Evolutionary conservation across 225 moss, liverwort and hornwort species (phyloP).

Genomic region (Marchantia polymorpha): DNA sequence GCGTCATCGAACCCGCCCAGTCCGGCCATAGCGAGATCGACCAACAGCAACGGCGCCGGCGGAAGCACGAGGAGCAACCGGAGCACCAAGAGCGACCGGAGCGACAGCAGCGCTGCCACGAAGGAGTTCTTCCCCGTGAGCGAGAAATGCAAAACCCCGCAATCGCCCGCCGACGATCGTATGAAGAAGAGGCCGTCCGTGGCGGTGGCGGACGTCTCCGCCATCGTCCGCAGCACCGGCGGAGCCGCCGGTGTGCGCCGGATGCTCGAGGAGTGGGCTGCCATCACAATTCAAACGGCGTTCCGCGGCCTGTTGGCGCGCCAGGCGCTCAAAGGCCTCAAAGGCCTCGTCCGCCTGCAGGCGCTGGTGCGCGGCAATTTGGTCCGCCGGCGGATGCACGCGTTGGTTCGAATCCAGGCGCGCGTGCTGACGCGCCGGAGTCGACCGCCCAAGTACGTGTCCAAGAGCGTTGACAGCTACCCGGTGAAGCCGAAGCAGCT

Average conservation of each 20-base stretch:
- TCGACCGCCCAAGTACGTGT: slow-evolving; percentile 2
- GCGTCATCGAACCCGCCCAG: neutral
- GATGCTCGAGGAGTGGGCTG: slow-evolving; percentile 24
- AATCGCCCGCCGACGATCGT: neutral
- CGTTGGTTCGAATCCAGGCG: slow-evolving; percentile 10
- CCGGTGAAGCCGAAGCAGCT: neutral
- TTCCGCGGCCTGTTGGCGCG: slow-evolving; percentile 21
- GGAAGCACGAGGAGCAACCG: neutral
- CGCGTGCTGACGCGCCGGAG: neutral
- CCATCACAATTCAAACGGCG: slow-evolving; percentile 16
- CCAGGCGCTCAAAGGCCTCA: slow-evolving; percentile 11
- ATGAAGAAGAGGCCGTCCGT: neutral
- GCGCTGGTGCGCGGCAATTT: slow-evolving; percentile 18
- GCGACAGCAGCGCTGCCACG: slow-evolving; percentile 10
- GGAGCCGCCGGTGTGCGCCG: slow-evolving; percentile 11
- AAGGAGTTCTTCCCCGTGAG: slow-evolving; percentile 13
- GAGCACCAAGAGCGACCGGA: neutral
- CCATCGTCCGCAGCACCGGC: slow-evolving; percentile 10
- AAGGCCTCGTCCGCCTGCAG: slow-evolving; percentile 14
- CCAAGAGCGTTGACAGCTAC: neutral
- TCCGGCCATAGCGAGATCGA: neutral
- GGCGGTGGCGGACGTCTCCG: neutral
- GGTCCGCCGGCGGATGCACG: slow-evolving; percentile 13
- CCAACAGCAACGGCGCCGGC: neutral
- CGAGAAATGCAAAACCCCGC: neutral